These are phyloP conservation scores for Volvox carteri DNA, from an alignment of 163 green algal genomes.

Conservation along the genomic window DNA sequence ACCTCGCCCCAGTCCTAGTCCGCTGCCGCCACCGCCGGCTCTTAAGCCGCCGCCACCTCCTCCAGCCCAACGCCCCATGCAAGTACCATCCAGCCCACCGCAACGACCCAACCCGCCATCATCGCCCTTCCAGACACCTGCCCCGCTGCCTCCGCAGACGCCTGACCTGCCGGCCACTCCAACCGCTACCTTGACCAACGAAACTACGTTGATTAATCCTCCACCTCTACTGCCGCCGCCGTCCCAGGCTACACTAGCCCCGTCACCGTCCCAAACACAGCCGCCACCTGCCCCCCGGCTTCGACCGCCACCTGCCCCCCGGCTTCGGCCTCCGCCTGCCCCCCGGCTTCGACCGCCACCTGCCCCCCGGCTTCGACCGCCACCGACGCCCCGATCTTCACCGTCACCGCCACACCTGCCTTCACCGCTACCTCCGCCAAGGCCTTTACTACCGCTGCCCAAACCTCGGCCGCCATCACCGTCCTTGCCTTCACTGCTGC, in stretches of 20 bases:
- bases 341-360: neutral
- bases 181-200: neutral
- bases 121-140: too few species aligned
- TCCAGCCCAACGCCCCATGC: neutral
- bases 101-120: neutral
- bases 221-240: too few species aligned
- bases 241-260: neutral
- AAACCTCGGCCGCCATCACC: neutral
- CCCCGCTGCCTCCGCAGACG: too few species aligned
- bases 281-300: too few species aligned
- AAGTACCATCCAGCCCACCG: neutral
- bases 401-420: neutral
- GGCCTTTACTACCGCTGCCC: neutral
- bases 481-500: neutral
- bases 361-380: neutral
- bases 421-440: neutral
- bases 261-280: too few species aligned
- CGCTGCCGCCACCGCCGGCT: neutral
- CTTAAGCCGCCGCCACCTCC: neutral
- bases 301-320: neutral
- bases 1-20: too few species aligned
- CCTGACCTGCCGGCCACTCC: too few species aligned
- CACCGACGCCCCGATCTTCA: too few species aligned
- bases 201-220: too few species aligned
- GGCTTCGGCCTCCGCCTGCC: neutral